Conservation (phyloP, 2,329 filamentous ascomycete genomes). For the Fusarium sp. region DNA sequence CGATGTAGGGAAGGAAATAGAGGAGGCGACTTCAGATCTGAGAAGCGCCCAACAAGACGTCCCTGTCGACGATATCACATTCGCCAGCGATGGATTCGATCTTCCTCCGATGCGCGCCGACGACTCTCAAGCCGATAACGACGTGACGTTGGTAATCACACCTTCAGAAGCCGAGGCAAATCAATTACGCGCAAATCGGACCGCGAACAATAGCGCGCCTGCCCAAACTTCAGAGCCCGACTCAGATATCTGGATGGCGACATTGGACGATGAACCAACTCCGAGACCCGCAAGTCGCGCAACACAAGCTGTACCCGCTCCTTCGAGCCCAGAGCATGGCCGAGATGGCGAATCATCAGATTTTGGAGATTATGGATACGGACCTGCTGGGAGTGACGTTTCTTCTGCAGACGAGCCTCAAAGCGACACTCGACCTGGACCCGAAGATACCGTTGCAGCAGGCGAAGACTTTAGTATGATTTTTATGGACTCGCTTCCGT, state of each 20-base stretch:
- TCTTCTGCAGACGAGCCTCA: slow-evolving; percentile 51
- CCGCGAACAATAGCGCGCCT: slow-evolving; percentile 31
- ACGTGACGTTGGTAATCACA: slow-evolving; percentile 44
- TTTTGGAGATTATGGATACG: slow-evolving; percentile 47
- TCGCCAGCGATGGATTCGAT: slow-evolving; percentile 35
- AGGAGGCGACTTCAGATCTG: slow-evolving; percentile 26
- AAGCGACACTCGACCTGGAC: slow-evolving; percentile 36
- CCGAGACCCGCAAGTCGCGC: slow-evolving; percentile 47
- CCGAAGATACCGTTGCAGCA: slow-evolving; percentile 60
- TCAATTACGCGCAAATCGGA: slow-evolving; percentile 18
- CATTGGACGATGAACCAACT: slow-evolving; percentile 54
- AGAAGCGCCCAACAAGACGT: slow-evolving; percentile 36
- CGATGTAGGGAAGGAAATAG: slow-evolving; percentile 39
- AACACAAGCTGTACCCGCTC: slow-evolving; percentile 17
- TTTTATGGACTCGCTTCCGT: slow-evolving; percentile 65
- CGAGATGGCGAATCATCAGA: slow-evolving; percentile 33
- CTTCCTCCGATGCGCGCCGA: slow-evolving; percentile 39
- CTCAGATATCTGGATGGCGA: slow-evolving; percentile 62
- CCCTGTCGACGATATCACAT: slow-evolving; percentile 46
- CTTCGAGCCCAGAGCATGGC: slow-evolving; percentile 27
- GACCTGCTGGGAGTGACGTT: slow-evolving; percentile 49
- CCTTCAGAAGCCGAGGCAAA: slow-evolving; percentile 39
- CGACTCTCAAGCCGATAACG: slow-evolving; percentile 47
- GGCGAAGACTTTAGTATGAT: slow-evolving; percentile 71
- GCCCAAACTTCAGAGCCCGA: slow-evolving; percentile 47